Evolutionary conservation across 2,329 filamentous ascomycete genomes (phyloP).

Genomic region (Nannizzia gypsea): DNA sequence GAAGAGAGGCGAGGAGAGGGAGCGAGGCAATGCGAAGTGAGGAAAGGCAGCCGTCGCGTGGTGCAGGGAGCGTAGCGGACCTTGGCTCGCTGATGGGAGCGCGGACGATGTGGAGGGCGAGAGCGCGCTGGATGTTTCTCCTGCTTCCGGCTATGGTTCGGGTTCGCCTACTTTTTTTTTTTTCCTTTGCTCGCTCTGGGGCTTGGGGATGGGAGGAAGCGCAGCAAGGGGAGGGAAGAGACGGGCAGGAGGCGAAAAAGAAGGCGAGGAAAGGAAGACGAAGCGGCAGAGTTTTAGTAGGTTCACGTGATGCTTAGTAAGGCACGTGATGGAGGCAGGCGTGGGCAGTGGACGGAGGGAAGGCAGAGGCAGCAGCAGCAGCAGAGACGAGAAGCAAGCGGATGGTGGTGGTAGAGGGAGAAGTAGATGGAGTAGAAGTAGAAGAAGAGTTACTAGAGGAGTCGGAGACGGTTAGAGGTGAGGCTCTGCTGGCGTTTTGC

Average conservation of each 20-base stretch:
- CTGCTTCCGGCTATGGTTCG: constrained; percentile 8
- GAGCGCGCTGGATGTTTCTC: constrained; percentile 6
- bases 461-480: not conserved
- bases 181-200: not conserved
- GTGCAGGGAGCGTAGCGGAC: constrained; percentile 23
- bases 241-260: not conserved
- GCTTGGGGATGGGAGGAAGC: not conserved
- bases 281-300: constrained; percentile 4
- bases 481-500: not conserved
- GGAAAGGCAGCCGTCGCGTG: constrained; percentile 18
- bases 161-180: constrained; percentile 2
- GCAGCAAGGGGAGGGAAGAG: not conserved
- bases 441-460: not conserved
- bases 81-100: constrained; percentile 24
- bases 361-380: not conserved
- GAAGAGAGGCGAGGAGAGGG: constrained; percentile 15
- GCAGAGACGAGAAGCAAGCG: not conserved
- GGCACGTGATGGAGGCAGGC: not conserved
- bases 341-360: not conserved
- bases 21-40: constrained; percentile 10
- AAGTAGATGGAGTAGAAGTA: not conserved
- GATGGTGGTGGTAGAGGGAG: not conserved
- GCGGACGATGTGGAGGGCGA: constrained; percentile 29
- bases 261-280: not conserved
- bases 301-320: not conserved